These are phyloP conservation scores for Leishmania tropica DNA, from an alignment of 208 protist species.

Conservation along the genomic window DNA sequence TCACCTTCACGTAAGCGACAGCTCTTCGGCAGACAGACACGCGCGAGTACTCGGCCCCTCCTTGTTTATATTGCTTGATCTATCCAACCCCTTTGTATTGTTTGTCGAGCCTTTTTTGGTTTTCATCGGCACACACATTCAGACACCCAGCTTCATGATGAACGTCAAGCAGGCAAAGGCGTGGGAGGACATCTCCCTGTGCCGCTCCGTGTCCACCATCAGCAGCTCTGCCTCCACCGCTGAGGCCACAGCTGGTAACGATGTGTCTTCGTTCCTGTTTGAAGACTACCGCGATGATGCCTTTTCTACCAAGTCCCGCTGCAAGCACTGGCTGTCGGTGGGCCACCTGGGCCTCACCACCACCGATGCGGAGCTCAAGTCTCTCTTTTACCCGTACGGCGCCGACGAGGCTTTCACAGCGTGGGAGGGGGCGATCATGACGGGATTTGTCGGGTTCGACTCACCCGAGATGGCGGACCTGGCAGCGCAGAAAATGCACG, in stretches of 20 bases:
- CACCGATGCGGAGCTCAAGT: slow-evolving; percentile 55
- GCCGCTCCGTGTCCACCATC: slow-evolving; percentile 32
- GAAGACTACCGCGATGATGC: slow-evolving; percentile 47
- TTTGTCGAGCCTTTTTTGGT: neutral
- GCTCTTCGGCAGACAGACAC: neutral
- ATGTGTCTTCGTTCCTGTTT: slow-evolving; percentile 64
- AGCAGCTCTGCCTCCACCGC: slow-evolving; percentile 63
- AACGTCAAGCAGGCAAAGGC: neutral
- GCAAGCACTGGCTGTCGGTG: slow-evolving; percentile 73
- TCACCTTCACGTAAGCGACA: neutral
- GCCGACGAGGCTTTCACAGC: slow-evolving; percentile 79
- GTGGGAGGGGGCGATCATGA: slow-evolving; percentile 38
- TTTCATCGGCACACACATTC: neutral
- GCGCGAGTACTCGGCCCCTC: neutral
- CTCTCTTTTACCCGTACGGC: slow-evolving; percentile 86
- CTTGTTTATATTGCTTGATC: neutral
- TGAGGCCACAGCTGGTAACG: slow-evolving; percentile 73
- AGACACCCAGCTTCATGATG: slow-evolving; percentile 1
- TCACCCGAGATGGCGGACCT: slow-evolving; percentile 65
- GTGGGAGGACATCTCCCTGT: slow-evolving; percentile 28
- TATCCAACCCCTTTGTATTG: neutral
- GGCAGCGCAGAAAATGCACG: slow-evolving; percentile 78
- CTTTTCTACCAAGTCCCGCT: slow-evolving; percentile 20
- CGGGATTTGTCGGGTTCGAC: slow-evolving; percentile 82
- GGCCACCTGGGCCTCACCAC: slow-evolving; percentile 54